These are phyloP conservation scores for Erodium trifolium DNA, from an alignment of 441 rosid species.

Conservation along the genomic window DNA sequence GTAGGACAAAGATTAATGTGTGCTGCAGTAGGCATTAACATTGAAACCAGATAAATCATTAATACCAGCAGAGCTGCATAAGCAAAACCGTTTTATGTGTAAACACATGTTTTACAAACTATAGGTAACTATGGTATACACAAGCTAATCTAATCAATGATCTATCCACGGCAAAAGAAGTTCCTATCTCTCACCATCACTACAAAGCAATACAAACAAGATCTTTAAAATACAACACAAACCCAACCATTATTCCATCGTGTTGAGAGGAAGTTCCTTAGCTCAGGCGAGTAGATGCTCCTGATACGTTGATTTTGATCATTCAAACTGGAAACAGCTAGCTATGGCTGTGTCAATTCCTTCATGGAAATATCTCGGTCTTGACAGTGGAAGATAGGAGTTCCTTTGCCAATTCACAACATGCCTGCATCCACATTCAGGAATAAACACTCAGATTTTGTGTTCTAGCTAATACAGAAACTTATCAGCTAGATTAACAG, in stretches of 20 bases:
- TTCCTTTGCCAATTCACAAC: slow-evolving; percentile 18
- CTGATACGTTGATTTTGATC: slow-evolving; percentile 4
- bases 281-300: slow-evolving; percentile 10
- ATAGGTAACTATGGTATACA: neutral
- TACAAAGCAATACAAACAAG: neutral
- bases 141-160: neutral
- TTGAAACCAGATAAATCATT: neutral
- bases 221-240: slow-evolving; percentile 7
- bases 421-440: slow-evolving; percentile 17
- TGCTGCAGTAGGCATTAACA: neutral
- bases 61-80: neutral
- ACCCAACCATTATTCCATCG: neutral
- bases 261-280: neutral
- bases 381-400: slow-evolving; percentile 13
- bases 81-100: slow-evolving; percentile 2
- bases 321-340: no score
- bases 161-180: slow-evolving; percentile 1
- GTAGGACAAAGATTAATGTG: no score
- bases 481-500: neutral
- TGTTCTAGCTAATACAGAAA: neutral
- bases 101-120: slow-evolving; percentile 4
- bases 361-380: neutral
- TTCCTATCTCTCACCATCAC: neutral
- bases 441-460: neutral
- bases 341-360: neutral